These are phyloP conservation scores for Ceratobasidium sp. DNA, from an alignment of 1,284 basidiomycete species.

Conservation along the genomic window DNA sequence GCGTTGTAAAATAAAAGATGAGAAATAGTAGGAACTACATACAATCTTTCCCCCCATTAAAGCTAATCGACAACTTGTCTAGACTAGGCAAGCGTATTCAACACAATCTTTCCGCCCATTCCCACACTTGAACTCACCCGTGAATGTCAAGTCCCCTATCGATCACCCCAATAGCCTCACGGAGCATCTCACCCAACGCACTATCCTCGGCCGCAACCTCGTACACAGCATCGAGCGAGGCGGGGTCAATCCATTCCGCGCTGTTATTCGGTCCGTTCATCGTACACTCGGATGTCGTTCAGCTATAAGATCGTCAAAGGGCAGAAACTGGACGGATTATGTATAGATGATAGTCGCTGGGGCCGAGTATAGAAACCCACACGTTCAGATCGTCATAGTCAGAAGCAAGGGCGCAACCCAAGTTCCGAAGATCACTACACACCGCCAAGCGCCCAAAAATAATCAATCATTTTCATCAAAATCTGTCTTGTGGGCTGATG, in stretches of 20 bases:
- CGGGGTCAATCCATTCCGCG: conserved; percentile 28
- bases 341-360: neutral
- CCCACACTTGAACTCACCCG: conserved; percentile 66
- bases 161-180: conserved; percentile 82
- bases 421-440: conserved; percentile 35
- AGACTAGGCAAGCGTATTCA: conserved; percentile 60
- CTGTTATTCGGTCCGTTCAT: conserved; percentile 9
- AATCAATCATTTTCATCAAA: neutral
- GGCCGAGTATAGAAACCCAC: neutral
- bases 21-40: conserved; percentile 55
- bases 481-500: too few species aligned
- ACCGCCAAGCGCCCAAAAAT: conserved; percentile 23
- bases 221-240: conserved; percentile 47
- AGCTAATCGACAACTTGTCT: conserved; percentile 84
- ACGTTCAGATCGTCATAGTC: conserved; percentile 34
- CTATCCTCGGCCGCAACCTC: conserved; percentile 33
- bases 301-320: too few species aligned
- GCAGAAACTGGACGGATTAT: neutral
- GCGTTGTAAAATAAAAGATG: neutral
- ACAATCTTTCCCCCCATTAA: conserved; percentile 99
- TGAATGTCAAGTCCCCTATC: conserved; percentile 78
- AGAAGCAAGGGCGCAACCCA: neutral
- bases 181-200: conserved; percentile 70
- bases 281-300: neutral
- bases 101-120: neutral